A percentile compares a stretch with the other conserved stretches of the same genome.
Conservation (phyloP, 225 moss, liverwort and hornwort genomes). For the Bryoerythrophyllum caledonicum region DNA sequence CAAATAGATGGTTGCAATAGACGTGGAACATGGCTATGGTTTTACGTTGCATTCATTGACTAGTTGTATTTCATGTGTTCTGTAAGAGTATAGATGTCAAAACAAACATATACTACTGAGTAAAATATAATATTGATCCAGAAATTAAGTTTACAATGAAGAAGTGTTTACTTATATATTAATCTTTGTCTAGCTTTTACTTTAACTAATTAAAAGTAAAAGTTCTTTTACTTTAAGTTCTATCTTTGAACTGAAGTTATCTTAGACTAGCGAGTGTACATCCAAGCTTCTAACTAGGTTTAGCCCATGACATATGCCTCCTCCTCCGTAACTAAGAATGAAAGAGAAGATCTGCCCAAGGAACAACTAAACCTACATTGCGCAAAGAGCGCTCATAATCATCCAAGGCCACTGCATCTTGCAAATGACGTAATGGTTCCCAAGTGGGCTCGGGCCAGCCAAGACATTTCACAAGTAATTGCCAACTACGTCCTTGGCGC, state of each 20-base stretch:
- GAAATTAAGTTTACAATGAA: no score
- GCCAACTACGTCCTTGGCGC: not conserved
- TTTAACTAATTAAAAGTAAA: no score
- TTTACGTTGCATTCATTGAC: slow-evolving; percentile 9
- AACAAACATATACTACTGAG: no score
- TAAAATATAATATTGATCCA: no score
- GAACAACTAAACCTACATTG: not conserved
- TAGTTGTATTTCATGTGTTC: no score
- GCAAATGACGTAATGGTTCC: not conserved
- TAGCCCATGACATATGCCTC: not conserved
- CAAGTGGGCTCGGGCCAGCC: not conserved
- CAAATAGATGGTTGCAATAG: not conserved
- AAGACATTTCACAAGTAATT: not conserved
- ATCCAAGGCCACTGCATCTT: not conserved
- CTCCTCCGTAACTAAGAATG: not conserved
- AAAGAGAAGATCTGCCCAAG: not conserved
- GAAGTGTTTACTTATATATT: no score
- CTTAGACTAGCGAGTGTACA: no score
- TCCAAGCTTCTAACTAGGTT: no score
- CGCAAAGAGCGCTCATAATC: not conserved
- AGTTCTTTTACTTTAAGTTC: no score
- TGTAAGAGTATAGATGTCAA: not conserved
- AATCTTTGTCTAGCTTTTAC: no score
- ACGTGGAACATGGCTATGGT: not conserved
- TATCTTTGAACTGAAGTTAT: no score